A percentile compares a stretch with the other conserved stretches of the same genome.
Conservation (phyloP, 495 filamentous ascomycete species). For the Aspergillus affinis region DNA sequence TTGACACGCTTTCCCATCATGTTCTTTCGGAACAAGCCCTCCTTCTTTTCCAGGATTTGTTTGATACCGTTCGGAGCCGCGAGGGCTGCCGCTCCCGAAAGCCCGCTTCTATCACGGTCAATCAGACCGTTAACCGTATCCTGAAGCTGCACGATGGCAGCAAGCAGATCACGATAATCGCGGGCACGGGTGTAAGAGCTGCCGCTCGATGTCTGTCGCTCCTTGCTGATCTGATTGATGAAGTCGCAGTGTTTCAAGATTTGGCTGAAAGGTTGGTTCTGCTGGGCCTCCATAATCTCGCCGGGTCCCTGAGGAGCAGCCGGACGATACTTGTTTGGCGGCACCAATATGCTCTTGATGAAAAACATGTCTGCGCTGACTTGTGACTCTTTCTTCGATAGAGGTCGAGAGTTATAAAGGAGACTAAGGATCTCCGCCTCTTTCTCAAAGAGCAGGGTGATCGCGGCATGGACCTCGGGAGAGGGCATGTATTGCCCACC, state of each 20-base stretch:
- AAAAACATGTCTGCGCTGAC: conserved; percentile 90
- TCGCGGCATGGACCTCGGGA: conserved; percentile 70
- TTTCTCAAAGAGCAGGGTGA: conserved; percentile 79
- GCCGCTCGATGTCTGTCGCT: conserved; percentile 56
- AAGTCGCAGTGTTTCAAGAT: conserved; percentile 69
- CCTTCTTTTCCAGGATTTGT: conserved; percentile 97
- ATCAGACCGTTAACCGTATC: conserved; percentile 87
- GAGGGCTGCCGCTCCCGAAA: conserved; percentile 62
- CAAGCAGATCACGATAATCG: conserved; percentile 61
- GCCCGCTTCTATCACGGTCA: conserved; percentile 79
- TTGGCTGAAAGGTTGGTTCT: conserved; percentile 80
- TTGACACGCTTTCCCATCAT: conserved; percentile 99
- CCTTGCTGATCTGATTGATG: conserved; percentile 73
- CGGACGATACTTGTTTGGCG: conserved; percentile 90
- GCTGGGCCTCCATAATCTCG: conserved; percentile 76
- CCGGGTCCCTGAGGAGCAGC: conserved; percentile 76
- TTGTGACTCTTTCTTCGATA: conserved; percentile 46
- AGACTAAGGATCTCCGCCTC: conserved; percentile 78
- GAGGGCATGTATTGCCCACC: conserved; percentile 69
- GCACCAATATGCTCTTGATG: conserved; percentile 76
- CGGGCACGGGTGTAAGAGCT: conserved; percentile 43
- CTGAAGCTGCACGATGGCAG: conserved; percentile 78
- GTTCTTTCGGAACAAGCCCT: conserved; percentile 96
- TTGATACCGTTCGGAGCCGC: conserved; percentile 71
- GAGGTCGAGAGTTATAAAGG: conserved; percentile 74